Conservation (phyloP, 1,284 basidiomycete species). For the Cystobasidium pallidum region DNA sequence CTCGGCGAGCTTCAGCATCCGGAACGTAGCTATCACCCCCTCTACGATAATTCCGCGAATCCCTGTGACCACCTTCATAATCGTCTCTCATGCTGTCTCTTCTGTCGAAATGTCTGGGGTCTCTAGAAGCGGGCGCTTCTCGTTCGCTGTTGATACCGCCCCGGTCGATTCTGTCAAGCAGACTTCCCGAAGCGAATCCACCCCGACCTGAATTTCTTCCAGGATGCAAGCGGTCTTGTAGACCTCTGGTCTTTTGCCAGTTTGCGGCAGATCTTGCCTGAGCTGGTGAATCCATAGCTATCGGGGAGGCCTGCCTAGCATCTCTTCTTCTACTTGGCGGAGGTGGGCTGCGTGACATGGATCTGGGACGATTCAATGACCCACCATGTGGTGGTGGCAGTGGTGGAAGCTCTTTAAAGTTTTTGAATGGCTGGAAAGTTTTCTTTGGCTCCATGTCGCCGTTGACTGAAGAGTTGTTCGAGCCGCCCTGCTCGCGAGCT, state of each 20-base stretch:
- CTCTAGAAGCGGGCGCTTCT: slow-evolving; percentile 2
- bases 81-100: background rate
- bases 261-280: background rate
- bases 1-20: slow-evolving; percentile 1
- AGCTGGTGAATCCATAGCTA: slow-evolving; percentile 15
- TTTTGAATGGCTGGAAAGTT: slow-evolving; percentile 31
- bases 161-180: slow-evolving; percentile 20
- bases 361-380: slow-evolving; percentile 12
- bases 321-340: slow-evolving; percentile 9
- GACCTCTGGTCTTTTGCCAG: slow-evolving; percentile 1
- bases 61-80: slow-evolving; percentile 1
- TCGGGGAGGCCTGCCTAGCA: slow-evolving; percentile 10
- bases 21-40: slow-evolving; percentile 3
- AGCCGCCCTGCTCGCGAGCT: background rate
- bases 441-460: background rate
- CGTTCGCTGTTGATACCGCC: background rate
- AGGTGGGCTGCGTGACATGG: slow-evolving; percentile 21
- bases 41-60: background rate
- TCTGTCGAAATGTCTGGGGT: slow-evolving; percentile 3
- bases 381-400: background rate
- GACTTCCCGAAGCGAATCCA: slow-evolving; percentile 19
- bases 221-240: background rate
- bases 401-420: slow-evolving; percentile 10
- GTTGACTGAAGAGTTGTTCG: background rate
- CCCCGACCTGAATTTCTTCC: background rate